Evolutionary conservation across 768 basidiomycete genomes (phyloP).

Genomic region (Tubosaeta sp.): DNA sequence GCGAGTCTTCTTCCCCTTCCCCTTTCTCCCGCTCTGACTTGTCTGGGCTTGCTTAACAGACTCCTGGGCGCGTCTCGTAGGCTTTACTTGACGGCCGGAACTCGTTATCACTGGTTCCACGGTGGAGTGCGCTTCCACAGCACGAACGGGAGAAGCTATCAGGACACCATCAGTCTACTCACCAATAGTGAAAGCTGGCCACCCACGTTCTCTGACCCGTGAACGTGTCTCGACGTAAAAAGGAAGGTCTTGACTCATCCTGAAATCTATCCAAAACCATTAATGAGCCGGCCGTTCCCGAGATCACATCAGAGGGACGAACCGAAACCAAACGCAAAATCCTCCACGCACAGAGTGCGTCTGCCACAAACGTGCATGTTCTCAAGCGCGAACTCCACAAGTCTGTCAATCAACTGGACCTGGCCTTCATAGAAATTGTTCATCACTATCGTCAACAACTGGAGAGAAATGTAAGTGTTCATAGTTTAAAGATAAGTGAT

Average conservation of each 20-base stretch:
- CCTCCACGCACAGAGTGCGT: constrained; percentile 13
- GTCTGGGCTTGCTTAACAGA: constrained; percentile 2
- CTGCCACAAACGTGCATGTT: constrained; percentile 22
- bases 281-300: not conserved
- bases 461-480: not conserved
- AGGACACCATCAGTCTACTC: constrained; percentile 3
- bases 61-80: constrained; percentile 15
- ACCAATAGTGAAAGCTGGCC: not conserved
- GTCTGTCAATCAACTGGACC: constrained; percentile 24
- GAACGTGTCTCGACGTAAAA: constrained; percentile 25
- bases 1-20: constrained; percentile 1
- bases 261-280: constrained; percentile 18
- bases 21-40: not conserved
- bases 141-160: constrained; percentile 12
- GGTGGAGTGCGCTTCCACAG: constrained; percentile 1
- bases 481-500: not conserved
- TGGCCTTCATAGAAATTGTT: constrained; percentile 31
- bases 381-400: constrained; percentile 22
- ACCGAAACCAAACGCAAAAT: constrained; percentile 32
- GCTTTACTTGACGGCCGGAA: constrained; percentile 24
- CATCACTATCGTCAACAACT: constrained; percentile 28
- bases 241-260: constrained; percentile 30
- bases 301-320: constrained; percentile 1
- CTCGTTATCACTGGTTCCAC: constrained; percentile 14
- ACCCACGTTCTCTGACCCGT: constrained; percentile 25